Percentiles rank a stretch among this genome's conserved stretches.
phyloP scores from a whole-genome alignment of 108 stramenopile species.

The Aureococcus anophagefferens region DNA sequence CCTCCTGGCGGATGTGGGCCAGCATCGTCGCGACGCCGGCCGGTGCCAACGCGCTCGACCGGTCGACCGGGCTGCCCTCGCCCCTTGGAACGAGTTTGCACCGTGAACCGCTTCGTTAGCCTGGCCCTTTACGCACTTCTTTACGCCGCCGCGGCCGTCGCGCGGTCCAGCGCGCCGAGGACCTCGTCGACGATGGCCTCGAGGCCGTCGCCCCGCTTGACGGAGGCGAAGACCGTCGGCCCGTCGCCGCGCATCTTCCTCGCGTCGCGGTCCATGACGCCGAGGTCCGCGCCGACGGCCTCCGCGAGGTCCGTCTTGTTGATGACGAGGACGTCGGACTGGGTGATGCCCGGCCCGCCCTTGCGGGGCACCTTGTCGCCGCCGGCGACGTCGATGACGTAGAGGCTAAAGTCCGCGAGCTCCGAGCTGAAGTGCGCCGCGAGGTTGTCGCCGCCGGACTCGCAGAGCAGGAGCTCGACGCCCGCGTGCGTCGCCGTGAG shows the following conservation, averaged over 20 bases:
- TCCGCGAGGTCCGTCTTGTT: constrained; percentile 97
- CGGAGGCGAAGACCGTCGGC: constrained; percentile 84
- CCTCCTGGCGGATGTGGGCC: too few species aligned
- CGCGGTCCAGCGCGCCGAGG: background rate
- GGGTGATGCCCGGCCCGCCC: constrained; percentile 94
- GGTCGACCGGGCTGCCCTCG: too few species aligned
- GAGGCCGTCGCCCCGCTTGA: constrained; percentile 59
- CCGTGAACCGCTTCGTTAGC: too few species aligned
- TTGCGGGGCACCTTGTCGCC: constrained; percentile 97
- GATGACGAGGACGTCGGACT: constrained; percentile 83
- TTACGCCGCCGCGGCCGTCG: background rate
- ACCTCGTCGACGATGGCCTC: constrained; percentile 24
- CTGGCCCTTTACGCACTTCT: too few species aligned
- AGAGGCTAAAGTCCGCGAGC: constrained; percentile 90
- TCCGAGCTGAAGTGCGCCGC: constrained; percentile 89
- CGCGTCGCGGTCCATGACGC: constrained; percentile 84
- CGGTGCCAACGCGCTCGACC: too few species aligned
- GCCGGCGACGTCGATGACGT: constrained; percentile 97
- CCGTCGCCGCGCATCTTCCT: constrained; percentile 74
- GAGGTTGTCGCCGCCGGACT: constrained; percentile 95
- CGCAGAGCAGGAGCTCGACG: constrained; percentile 68
- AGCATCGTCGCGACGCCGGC: too few species aligned
- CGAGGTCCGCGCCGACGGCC: constrained; percentile 85
- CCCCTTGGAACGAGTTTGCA: too few species aligned
- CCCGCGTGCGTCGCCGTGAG: constrained; percentile 57